phyloP scores from a whole-genome alignment of 805 yeast genomes.

The Yarrowia sp. region DNA sequence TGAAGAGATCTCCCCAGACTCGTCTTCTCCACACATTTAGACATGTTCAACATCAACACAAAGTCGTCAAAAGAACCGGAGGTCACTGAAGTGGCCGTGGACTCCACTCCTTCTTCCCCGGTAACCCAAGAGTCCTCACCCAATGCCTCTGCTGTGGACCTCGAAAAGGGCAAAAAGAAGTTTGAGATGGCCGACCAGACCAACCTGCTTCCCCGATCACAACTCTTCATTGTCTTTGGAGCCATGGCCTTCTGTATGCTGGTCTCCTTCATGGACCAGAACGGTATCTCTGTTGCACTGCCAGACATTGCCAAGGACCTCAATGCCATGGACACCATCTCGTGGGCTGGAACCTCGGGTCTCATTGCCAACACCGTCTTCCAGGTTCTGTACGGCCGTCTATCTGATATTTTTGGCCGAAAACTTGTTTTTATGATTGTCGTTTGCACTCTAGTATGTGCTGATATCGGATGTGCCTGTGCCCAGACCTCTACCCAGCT shows the following conservation, averaged over 20 bases:
- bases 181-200: conserved; percentile 40
- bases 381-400: conserved; percentile 61
- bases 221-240: conserved; percentile 40
- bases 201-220: conserved; percentile 34
- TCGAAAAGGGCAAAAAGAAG: conserved; percentile 28
- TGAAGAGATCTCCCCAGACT: not conserved
- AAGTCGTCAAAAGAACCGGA: conserved; percentile 2
- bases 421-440: conserved; percentile 55
- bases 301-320: conserved; percentile 59
- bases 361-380: conserved; percentile 60
- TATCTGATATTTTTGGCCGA: conserved; percentile 63
- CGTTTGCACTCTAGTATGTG: conserved; percentile 53
- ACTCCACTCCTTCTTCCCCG: conserved; percentile 7
- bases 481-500: conserved; percentile 59
- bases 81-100: conserved; percentile 1
- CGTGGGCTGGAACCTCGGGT: conserved; percentile 67
- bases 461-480: conserved; percentile 61
- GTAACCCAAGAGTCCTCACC: not conserved
- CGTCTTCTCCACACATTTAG: not conserved
- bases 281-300: conserved; percentile 58
- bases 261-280: conserved; percentile 58
- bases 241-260: conserved; percentile 41
- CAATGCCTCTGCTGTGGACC: not conserved
- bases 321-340: conserved; percentile 57
- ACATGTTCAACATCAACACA: conserved; percentile 14